Evolutionary conservation across 1,284 basidiomycete genomes (phyloP).

Genomic region (Hemileia vastatrix): DNA sequence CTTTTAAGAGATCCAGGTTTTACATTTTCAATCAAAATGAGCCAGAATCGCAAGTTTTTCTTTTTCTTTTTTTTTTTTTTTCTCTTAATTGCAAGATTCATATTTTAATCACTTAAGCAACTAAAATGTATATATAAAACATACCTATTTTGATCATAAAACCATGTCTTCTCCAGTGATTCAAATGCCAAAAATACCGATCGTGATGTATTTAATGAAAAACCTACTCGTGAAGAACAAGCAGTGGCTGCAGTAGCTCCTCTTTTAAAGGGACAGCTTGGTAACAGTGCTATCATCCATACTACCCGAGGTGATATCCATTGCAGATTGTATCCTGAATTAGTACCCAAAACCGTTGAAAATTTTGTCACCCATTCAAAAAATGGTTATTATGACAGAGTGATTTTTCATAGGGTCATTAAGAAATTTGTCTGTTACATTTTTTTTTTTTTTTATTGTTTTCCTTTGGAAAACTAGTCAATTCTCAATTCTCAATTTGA

Average conservation of each 20-base stretch:
- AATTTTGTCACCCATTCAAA: conserved; percentile 93
- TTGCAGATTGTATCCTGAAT: conserved; percentile 75
- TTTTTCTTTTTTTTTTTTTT: background rate
- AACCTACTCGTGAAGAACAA: conserved; percentile 91
- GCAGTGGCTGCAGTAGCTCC: conserved; percentile 66
- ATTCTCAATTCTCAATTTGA: background rate
- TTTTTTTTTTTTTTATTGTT: background rate
- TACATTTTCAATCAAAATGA: conserved; percentile 90
- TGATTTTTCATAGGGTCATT: conserved; percentile 96
- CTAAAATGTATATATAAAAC: background rate
- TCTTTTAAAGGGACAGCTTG: conserved; percentile 50
- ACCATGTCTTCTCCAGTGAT: background rate
- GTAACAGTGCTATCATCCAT: conserved; percentile 76
- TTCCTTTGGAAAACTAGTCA: background rate
- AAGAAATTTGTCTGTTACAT: conserved; percentile 68
- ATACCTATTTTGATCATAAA: background rate
- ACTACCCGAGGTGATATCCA: conserved; percentile 86
- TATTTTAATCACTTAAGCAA: background rate
- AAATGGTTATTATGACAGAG: conserved; percentile 82
- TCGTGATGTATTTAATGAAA: conserved; percentile 96
- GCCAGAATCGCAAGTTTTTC: conserved; percentile 61
- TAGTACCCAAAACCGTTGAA: conserved; percentile 88
- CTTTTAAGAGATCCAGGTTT: conserved; percentile 86
- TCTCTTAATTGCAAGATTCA: background rate
- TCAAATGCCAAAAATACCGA: conserved; percentile 73